These are phyloP conservation scores for Paecilomyces fulvus DNA, from an alignment of 2,329 filamentous ascomycete genomes.

Conservation along the genomic window DNA sequence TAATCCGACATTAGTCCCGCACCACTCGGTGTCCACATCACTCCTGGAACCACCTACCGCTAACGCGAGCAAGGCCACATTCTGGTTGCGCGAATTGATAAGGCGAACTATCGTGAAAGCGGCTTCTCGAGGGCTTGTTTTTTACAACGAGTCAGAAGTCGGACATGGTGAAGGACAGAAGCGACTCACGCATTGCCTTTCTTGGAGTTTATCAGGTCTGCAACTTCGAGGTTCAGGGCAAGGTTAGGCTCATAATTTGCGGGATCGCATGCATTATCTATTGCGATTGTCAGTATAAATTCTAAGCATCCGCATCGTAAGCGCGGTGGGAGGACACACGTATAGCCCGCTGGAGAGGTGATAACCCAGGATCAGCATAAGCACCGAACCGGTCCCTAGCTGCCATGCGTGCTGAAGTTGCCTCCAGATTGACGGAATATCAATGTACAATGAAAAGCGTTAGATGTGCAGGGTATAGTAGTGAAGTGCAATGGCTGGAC, in stretches of 20 bases:
- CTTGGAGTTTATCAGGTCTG: slow-evolving; percentile 94
- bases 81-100: slow-evolving; percentile 94
- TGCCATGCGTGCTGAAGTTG: slow-evolving; percentile 88
- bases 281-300: neutral
- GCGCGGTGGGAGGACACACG: slow-evolving; percentile 37
- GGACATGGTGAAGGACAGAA: neutral
- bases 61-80: slow-evolving; percentile 83
- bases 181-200: slow-evolving; percentile 70
- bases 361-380: slow-evolving; percentile 67
- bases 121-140: slow-evolving; percentile 69
- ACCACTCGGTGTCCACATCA: slow-evolving; percentile 2
- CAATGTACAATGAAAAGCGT: slow-evolving; percentile 2
- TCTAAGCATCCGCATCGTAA: neutral
- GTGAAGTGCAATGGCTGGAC: neutral
- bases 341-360: slow-evolving; percentile 90
- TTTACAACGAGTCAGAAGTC: slow-evolving; percentile 4
- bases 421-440: slow-evolving; percentile 61
- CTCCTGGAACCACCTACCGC: slow-evolving; percentile 38
- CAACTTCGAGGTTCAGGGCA: slow-evolving; percentile 89
- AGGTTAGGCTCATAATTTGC: slow-evolving; percentile 98
- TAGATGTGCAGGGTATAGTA: neutral
- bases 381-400: slow-evolving; percentile 88
- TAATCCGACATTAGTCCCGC: slow-evolving; percentile 25
- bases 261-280: slow-evolving; percentile 85
- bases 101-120: slow-evolving; percentile 87